These are phyloP conservation scores for Knoxia roxburghii DNA, from an alignment of 257 asterid species.

Conservation along the genomic window DNA sequence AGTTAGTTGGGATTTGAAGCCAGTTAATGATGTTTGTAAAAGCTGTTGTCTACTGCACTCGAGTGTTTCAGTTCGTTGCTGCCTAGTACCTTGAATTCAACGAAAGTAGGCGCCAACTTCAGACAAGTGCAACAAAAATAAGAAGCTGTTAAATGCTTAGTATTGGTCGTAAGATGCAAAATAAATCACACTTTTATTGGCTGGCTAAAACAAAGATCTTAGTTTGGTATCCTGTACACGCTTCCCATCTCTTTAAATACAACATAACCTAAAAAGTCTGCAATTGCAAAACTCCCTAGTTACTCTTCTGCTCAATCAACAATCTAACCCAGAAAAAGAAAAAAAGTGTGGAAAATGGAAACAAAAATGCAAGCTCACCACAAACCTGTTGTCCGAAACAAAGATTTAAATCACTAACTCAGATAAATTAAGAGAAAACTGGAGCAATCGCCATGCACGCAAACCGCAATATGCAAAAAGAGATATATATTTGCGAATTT, in stretches of 20 bases:
- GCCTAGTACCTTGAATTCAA: too few species aligned
- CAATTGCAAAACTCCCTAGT: slow-evolving; percentile 37
- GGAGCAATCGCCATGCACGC: slow-evolving; percentile 22
- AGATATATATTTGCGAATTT: slow-evolving; percentile 8
- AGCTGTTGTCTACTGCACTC: too few species aligned
- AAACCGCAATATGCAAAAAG: slow-evolving; percentile 26
- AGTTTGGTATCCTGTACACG: slow-evolving; percentile 60
- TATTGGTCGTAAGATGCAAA: too few species aligned
- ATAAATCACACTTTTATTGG: slow-evolving; percentile 45
- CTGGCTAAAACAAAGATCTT: slow-evolving; percentile 33
- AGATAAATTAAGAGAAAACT: slow-evolving; percentile 6
- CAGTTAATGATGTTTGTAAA: too few species aligned
- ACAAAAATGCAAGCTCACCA: slow-evolving; percentile 48
- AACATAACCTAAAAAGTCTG: slow-evolving; percentile 32
- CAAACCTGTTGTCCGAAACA: slow-evolving; percentile 48
- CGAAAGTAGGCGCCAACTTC: too few species aligned
- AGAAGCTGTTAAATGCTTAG: too few species aligned
- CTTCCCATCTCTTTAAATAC: slow-evolving; percentile 25
- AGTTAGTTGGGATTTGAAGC: too few species aligned
- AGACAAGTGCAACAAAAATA: too few species aligned
- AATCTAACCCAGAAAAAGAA: slow-evolving; percentile 10
- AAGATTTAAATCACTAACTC: slow-evolving; percentile 38
- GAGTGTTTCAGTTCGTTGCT: too few species aligned
- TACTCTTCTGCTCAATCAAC: slow-evolving; percentile 31
- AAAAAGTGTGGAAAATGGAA: slow-evolving; percentile 14